Percentiles rank a stretch among this genome's conserved stretches.
Evolutionary conservation across 352 stramenopile genomes (phyloP).

Genomic region (Pythium periplocum): DNA sequence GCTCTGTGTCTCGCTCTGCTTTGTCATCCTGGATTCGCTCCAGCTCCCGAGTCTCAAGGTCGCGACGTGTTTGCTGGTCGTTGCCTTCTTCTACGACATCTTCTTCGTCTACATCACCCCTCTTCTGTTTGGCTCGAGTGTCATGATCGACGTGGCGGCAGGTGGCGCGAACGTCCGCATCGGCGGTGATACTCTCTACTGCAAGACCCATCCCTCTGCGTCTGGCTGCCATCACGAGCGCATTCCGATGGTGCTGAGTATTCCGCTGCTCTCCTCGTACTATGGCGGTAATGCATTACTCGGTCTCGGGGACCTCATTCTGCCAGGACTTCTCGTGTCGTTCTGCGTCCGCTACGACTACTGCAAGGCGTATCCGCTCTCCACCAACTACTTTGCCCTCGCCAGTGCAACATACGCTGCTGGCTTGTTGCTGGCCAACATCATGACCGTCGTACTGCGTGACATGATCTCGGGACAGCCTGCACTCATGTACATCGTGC

Average conservation of each 20-base stretch:
- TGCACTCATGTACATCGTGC: slow-evolving; percentile 95
- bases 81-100: slow-evolving; percentile 92
- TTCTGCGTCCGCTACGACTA: slow-evolving; percentile 92
- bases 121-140: slow-evolving; percentile 66
- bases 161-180: slow-evolving; percentile 28
- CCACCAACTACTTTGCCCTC: slow-evolving; percentile 72
- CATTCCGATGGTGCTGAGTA: slow-evolving; percentile 69
- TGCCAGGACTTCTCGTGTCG: slow-evolving; percentile 89
- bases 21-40: slow-evolving; percentile 86
- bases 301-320: slow-evolving; percentile 92
- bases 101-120: slow-evolving; percentile 94
- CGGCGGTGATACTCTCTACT: too few species aligned
- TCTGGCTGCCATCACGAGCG: slow-evolving; percentile 16
- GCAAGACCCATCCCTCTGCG: slow-evolving; percentile 1
- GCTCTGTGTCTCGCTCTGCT: slow-evolving; percentile 84
- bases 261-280: slow-evolving; percentile 87
- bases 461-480: slow-evolving; percentile 86
- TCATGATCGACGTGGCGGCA: slow-evolving; percentile 92
- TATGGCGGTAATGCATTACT: slow-evolving; percentile 88
- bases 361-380: slow-evolving; percentile 43
- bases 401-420: slow-evolving; percentile 77
- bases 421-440: slow-evolving; percentile 90
- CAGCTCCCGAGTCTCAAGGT: slow-evolving; percentile 75
- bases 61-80: slow-evolving; percentile 70
- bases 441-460: slow-evolving; percentile 88